phyloP scores from a whole-genome alignment of 805 yeast genomes.

The Candida sithepensis region DNA sequence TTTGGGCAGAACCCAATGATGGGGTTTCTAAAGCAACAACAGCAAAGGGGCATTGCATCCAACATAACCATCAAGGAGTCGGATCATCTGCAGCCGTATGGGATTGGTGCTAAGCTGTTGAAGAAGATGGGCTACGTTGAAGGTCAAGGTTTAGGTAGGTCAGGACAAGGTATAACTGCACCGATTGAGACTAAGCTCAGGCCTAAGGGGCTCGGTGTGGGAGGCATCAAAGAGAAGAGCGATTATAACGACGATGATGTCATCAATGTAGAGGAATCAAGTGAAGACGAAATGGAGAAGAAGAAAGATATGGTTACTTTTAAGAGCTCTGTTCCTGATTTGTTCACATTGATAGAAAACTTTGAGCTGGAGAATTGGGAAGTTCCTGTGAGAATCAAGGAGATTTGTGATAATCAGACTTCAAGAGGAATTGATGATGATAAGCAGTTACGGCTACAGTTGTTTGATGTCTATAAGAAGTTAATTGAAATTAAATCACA shows the following conservation, averaged over 20 bases:
- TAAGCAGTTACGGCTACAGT: constrained; percentile 16
- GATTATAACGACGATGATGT: constrained; percentile 12
- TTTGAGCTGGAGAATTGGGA: constrained; percentile 33
- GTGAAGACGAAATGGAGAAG: constrained; percentile 22
- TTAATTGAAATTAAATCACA: constrained; percentile 9
- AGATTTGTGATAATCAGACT: constrained; percentile 28
- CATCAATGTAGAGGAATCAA: constrained; percentile 16
- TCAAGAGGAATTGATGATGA: constrained; percentile 3
- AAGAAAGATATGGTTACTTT: constrained; percentile 2
- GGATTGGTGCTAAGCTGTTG: constrained; percentile 79
- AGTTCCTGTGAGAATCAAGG: constrained; percentile 36
- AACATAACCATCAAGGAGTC: not conserved
- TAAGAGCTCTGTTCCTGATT: constrained; percentile 23
- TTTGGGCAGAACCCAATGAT: constrained; percentile 1
- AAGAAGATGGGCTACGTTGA: constrained; percentile 81
- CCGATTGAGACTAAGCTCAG: constrained; percentile 73
- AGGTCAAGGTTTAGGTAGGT: constrained; percentile 82
- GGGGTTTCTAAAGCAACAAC: not conserved
- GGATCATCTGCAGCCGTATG: constrained; percentile 42
- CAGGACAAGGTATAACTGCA: constrained; percentile 67
- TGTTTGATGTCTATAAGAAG: constrained; percentile 13
- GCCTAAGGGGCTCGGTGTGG: constrained; percentile 71
- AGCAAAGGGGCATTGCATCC: not conserved
- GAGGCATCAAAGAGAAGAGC: constrained; percentile 48
- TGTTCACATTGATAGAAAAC: constrained; percentile 35